These are phyloP conservation scores for Croton setiger DNA, from an alignment of 441 rosid species.

Conservation along the genomic window DNA sequence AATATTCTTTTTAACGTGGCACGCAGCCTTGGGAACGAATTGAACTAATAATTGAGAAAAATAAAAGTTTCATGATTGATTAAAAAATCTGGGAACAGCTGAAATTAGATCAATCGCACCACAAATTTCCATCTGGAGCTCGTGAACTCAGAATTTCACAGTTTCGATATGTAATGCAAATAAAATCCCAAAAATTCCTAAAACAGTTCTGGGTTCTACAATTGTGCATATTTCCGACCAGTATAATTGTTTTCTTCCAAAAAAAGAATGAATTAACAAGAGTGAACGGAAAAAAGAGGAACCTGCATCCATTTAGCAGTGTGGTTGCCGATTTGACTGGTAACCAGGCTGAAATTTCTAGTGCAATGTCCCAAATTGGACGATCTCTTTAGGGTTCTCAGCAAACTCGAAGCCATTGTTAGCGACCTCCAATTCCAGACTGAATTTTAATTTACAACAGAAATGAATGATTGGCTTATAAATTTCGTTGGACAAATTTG, in stretches of 20 bases:
- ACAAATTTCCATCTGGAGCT: not conserved
- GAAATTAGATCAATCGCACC: not conserved
- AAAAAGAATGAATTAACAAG: not conserved
- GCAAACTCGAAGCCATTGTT: constrained; percentile 57
- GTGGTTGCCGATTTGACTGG: constrained; percentile 57
- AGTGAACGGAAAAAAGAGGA: not conserved
- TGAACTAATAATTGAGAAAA: not conserved
- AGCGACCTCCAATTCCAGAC: not conserved
- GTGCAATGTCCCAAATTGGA: constrained; percentile 36
- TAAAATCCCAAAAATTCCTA: not conserved
- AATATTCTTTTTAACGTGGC: not conserved
- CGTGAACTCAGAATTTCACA: not conserved
- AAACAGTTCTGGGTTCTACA: not conserved
- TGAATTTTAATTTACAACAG: not conserved
- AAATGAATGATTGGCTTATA: not conserved
- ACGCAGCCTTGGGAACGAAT: not conserved
- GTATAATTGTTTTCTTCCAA: not conserved
- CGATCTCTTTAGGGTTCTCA: constrained; percentile 54
- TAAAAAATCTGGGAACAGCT: not conserved
- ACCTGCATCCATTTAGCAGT: constrained; percentile 99
- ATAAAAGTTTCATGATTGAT: not conserved
- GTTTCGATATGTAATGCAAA: not conserved
- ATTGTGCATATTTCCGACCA: not conserved
- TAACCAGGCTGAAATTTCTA: constrained; percentile 49
- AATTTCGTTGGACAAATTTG: not conserved